Conservation (phyloP, 2,329 filamentous ascomycete species). For the Lecanicillium sp. region DNA sequence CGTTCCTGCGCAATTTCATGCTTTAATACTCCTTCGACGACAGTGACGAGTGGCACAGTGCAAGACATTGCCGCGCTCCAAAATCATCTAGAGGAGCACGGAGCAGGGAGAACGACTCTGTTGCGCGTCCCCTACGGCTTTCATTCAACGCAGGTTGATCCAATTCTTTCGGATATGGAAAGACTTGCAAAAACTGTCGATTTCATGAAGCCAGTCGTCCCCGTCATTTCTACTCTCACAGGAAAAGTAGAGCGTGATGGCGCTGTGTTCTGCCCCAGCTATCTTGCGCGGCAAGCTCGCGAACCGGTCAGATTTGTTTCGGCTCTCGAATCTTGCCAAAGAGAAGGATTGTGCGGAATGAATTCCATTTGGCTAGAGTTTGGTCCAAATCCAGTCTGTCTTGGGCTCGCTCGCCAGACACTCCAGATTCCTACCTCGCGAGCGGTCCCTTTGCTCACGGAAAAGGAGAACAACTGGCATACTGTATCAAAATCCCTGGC, state of each 20-base stretch:
- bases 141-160: neutral
- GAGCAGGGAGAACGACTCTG: neutral
- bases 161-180: neutral
- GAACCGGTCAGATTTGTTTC: neutral
- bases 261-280: neutral
- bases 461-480: neutral
- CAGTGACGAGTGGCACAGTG: neutral
- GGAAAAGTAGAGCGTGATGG: neutral
- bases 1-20: neutral
- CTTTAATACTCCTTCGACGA: neutral
- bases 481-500: neutral
- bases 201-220: neutral
- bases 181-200: neutral
- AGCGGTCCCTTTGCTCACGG: neutral
- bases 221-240: neutral
- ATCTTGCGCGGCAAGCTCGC: neutral
- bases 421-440: neutral
- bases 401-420: neutral
- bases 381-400: neutral
- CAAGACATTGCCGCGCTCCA: neutral
- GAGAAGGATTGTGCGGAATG: neutral
- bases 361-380: neutral
- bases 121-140: neutral
- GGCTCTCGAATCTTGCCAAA: neutral
- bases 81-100: neutral